Evolutionary conservation across 768 basidiomycete genomes (phyloP).

Genomic region (Termitomyces sp.): DNA sequence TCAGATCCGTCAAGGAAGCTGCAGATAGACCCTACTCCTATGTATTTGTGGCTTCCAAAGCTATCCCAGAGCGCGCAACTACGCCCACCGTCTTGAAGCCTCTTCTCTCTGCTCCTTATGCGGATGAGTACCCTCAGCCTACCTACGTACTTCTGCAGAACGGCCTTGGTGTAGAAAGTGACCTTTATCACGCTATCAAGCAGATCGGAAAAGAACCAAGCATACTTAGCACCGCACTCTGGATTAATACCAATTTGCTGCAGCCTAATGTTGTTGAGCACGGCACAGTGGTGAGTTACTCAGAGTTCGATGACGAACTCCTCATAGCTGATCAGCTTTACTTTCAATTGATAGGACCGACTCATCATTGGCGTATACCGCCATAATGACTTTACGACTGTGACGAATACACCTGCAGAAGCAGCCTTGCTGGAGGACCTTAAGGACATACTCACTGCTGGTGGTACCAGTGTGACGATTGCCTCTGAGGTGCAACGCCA

Average conservation of each 20-base stretch:
- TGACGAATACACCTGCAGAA: slow-evolving; percentile 38
- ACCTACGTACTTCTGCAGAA: slow-evolving; percentile 66
- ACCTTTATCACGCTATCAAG: slow-evolving; percentile 51
- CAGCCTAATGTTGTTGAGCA: slow-evolving; percentile 47
- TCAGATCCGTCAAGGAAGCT: slow-evolving; percentile 53
- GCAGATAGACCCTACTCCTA: slow-evolving; percentile 56
- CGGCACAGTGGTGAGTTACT: slow-evolving; percentile 40
- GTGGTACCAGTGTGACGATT: slow-evolving; percentile 42
- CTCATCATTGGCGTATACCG: slow-evolving; percentile 53
- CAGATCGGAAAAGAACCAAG: slow-evolving; percentile 37
- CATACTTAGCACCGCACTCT: slow-evolving; percentile 52
- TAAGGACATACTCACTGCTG: slow-evolving; percentile 35
- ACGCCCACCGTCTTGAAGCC: slow-evolving; percentile 55
- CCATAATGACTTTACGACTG: slow-evolving; percentile 32
- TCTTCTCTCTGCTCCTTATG: slow-evolving; percentile 45
- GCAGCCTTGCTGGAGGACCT: slow-evolving; percentile 39
- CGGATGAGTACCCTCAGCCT: slow-evolving; percentile 42
- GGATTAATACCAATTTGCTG: slow-evolving; percentile 47
- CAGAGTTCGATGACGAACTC: neutral
- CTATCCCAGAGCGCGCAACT: slow-evolving; percentile 57
- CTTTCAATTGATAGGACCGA: slow-evolving; percentile 35
- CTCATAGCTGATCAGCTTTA: neutral
- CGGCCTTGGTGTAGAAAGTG: slow-evolving; percentile 65
- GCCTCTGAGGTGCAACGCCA: slow-evolving; percentile 57
- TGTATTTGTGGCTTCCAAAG: slow-evolving; percentile 67